Base-by-base conservation (phyloP, 129 eudicot species). In the Solidago caesia region DNA sequence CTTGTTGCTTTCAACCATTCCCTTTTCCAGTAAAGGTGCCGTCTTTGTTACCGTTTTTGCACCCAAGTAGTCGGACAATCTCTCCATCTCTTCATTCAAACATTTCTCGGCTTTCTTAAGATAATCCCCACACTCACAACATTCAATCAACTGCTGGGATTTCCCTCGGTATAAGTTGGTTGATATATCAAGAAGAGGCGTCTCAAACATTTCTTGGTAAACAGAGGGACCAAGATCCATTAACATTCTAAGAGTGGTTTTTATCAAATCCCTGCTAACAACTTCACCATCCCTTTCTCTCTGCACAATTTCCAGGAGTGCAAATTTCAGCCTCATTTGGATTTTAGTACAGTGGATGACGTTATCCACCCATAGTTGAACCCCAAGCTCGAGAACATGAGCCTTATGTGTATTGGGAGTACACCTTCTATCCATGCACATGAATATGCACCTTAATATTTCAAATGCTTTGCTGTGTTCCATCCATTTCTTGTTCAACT, bases 401-500 rank as follows among this genome's bases (percentile, higher is more conserved):
- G 84, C 73, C 80, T 86, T 81, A 58, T 86, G 88, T 60, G 88
- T 83, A 51, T 85, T 81, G 2, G 85, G 85, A 44, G 84, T 84
- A 75, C 81, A 86, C 47, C 82, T 81, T 55, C 87, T 71, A 71
- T 86, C 88, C 91, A 86, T 86, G 85, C 84, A 86, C 91, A 83
- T 81, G 52, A 78, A 62, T 66, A 86, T 75, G 67, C 81, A 84
- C 44, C 82, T 77, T 33, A 83, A 83, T 83, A 81, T 86, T 77
- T 83, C 85, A 41, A 86, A 64, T 42, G 88, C 88, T 59, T 86
- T 86, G 86, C 75, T 83, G 70, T 86, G 91, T 29, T 86, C 87
- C n/a, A 75, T 42, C 91, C 91, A 86, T 83, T 86, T 86, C 21
- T 79, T 67, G 80, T 77, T 80, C 48, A 86, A 73, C 60, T 83